Evolutionary conservation across 2,329 filamentous ascomycete genomes (phyloP).

Genomic region (Geoglossum cookeanum): DNA sequence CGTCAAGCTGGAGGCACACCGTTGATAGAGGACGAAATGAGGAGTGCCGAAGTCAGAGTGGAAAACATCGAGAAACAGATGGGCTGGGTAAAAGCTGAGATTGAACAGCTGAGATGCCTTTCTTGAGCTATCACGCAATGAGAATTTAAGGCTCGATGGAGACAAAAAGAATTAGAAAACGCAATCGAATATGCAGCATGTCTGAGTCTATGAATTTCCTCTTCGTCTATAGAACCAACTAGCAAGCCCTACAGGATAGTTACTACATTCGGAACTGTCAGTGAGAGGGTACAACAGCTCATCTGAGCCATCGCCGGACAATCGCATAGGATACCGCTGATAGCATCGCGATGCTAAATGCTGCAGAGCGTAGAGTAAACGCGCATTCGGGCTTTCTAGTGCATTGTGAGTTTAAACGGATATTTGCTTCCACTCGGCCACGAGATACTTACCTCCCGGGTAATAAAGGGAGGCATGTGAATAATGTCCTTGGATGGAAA

Average conservation of each 20-base stretch:
- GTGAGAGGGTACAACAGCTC: background rate
- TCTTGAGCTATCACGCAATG: background rate
- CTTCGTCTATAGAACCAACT: slow-evolving; percentile 1
- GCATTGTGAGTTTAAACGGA: background rate
- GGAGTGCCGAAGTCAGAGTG: background rate
- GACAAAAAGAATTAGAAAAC: background rate
- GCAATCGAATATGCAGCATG: background rate
- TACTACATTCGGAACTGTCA: background rate
- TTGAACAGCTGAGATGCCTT: background rate
- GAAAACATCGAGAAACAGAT: background rate
- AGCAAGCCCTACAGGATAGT: background rate
- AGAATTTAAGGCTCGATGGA: background rate
- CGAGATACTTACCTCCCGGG: too few relatives aligned
- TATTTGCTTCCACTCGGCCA: background rate
- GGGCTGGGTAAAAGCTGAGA: background rate
- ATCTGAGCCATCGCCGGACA: background rate
- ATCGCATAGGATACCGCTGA: background rate
- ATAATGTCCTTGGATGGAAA: background rate
- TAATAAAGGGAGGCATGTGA: background rate
- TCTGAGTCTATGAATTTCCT: slow-evolving; percentile 1
- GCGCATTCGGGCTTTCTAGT: background rate
- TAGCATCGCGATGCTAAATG: background rate
- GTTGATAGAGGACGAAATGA: slow-evolving; percentile 2
- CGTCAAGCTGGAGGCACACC: background rate
- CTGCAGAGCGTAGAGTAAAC: background rate